Evolutionary conservation across 73 alveolate species (phyloP), one percentile per base, ranked within the genome.

Genomic region (Paraurostyla sp.): DNA sequence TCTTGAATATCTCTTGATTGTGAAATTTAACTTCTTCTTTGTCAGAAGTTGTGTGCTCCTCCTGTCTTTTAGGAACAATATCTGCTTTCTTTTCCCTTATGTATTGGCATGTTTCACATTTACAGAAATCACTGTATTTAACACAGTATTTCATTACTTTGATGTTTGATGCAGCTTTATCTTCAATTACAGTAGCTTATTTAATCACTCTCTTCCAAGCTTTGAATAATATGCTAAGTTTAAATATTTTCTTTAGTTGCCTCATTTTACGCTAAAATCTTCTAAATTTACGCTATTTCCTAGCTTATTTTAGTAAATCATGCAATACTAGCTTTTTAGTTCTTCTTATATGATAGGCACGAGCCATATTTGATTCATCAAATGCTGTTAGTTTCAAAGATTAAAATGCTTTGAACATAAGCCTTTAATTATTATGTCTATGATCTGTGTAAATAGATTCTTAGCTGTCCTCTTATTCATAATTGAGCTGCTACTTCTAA

Each of bases 101-200:
- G 50, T 9, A 60, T 16, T 7, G 32, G 49, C 78, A 60, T 60
- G 22, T 11, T 27, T 60, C 78, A 60, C 78, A 60, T 60, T 60
- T 60, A 50, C 78, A 60, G 32, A 60, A 60, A 3, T 60, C 45
- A 4, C 51, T 60, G 23, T 60, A 60, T 27, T 60, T 60, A 3
- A 60, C 78, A 30, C 78, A 60, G 25, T 60, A 60, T 16, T 7
- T 60, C 23, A 60, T 13, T 6, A 2, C 7, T 32, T 56, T 22
- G 33, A 15, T 22, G 13, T 60, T 60, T 3, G 45, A 6, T 29
- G 45, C 15, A 13, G n/a, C 13, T 60, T 16, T 16, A 27, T 9
- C 22, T 32, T 60, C 32, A 13, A 60, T 13, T 9, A 60, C 51
- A 4, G 78, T 60, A 3, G 50, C 78, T 9, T 32, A 25, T 27